These are phyloP conservation scores for Tuber brumale DNA, from an alignment of 495 filamentous ascomycete species.

Conservation along the genomic window DNA sequence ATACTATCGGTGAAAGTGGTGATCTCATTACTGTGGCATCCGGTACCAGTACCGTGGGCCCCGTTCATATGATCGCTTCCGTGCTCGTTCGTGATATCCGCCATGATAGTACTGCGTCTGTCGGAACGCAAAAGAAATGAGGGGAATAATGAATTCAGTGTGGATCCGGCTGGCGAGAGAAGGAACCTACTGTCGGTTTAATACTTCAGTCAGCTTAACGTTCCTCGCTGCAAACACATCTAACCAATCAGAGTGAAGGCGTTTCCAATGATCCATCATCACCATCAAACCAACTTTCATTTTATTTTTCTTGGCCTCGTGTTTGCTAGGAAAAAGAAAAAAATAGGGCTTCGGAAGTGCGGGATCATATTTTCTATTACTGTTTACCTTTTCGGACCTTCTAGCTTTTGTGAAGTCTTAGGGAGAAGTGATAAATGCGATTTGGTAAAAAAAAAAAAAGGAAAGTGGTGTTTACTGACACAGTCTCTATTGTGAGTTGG, in stretches of 20 bases:
- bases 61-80: not conserved
- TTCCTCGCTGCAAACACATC: not conserved
- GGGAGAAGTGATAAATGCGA: not conserved
- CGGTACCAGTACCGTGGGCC: not conserved
- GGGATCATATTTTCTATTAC: not conserved
- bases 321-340: not conserved
- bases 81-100: not conserved
- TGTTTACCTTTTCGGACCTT: slow-evolving; percentile 1
- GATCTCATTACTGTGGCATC: slow-evolving; percentile 9
- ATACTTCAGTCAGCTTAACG: not conserved
- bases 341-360: not conserved
- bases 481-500: not conserved
- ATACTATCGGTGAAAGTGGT: slow-evolving; percentile 31
- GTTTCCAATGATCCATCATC: slow-evolving; percentile 1
- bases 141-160: not conserved
- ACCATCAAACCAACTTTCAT: not conserved
- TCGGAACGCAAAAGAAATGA: not conserved
- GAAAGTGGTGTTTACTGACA: not conserved
- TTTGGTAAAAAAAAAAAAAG: not conserved
- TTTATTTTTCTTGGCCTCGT: not conserved
- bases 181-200: not conserved
- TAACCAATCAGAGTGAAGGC: slow-evolving; percentile 22
- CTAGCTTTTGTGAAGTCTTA: not conserved
- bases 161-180: not conserved
- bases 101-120: not conserved